Evolutionary conservation across 805 yeast species (phyloP).

Genomic region (Phaffomyces thermotolerans): DNA sequence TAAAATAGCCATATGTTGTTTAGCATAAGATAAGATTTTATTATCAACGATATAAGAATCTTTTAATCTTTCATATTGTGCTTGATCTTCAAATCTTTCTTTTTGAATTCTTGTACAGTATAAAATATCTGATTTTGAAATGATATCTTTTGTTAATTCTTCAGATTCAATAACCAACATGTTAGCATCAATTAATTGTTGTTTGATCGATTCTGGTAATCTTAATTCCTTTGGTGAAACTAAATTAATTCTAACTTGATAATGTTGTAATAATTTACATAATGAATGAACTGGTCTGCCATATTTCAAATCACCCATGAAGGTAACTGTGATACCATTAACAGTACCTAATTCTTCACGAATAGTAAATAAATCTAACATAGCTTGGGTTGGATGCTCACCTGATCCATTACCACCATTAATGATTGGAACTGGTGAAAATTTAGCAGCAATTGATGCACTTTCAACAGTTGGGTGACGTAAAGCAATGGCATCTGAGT

Average conservation of each 20-base stretch:
- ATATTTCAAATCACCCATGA: slow-evolving; percentile 97
- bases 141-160: slow-evolving; percentile 73
- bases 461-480: slow-evolving; percentile 94
- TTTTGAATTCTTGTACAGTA: slow-evolving; percentile 98
- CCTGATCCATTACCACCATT: slow-evolving; percentile 97
- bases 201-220: slow-evolving; percentile 67
- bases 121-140: slow-evolving; percentile 86
- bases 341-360: slow-evolving; percentile 99
- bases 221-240: slow-evolving; percentile 86
- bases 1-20: slow-evolving; percentile 97
- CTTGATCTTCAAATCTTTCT: slow-evolving; percentile 79
- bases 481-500: slow-evolving; percentile 93
- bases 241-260: slow-evolving; percentile 87
- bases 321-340: slow-evolving; percentile 94
- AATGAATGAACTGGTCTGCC: slow-evolving; percentile 98
- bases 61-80: slow-evolving; percentile 80
- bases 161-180: slow-evolving; percentile 70
- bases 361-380: slow-evolving; percentile 93
- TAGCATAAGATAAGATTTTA: slow-evolving; percentile 83
- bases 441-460: slow-evolving; percentile 91
- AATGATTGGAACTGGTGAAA: slow-evolving; percentile 93
- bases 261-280: slow-evolving; percentile 81
- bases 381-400: slow-evolving; percentile 99
- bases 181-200: slow-evolving; percentile 57
- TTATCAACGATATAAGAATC: slow-evolving; percentile 91